Conservation (phyloP, 225 moss, liverwort and hornwort species). For the Bryoerythrophyllum caledonicum region DNA sequence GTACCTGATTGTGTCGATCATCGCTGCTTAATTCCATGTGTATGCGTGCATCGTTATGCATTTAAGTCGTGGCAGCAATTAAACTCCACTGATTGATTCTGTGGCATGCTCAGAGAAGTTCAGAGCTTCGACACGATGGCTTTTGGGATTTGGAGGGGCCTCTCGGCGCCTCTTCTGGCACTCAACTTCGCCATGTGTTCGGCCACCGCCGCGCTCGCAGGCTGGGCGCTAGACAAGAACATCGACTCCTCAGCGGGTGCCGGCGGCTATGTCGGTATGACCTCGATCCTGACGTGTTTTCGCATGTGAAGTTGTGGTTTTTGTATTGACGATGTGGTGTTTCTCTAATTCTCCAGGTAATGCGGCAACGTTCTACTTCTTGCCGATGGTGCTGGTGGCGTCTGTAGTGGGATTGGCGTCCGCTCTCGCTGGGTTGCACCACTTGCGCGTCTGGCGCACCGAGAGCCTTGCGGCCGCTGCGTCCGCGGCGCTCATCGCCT, state of each 20-base stretch:
- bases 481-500: constrained; percentile 44
- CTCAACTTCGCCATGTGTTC: constrained; percentile 51
- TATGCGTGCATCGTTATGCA: too few relatives aligned
- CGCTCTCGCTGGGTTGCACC: constrained; percentile 48
- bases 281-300: neutral
- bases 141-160: constrained; percentile 40
- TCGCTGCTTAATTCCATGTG: too few relatives aligned
- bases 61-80: too few relatives aligned
- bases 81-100: too few relatives aligned
- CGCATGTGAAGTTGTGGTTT: neutral
- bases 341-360: constrained; percentile 34
- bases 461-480: constrained; percentile 52
- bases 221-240: constrained; percentile 53
- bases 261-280: constrained; percentile 38
- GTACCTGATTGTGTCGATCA: too few relatives aligned
- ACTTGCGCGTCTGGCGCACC: constrained; percentile 51
- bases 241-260: constrained; percentile 43
- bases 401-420: constrained; percentile 55
- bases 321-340: neutral
- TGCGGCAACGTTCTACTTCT: constrained; percentile 53
- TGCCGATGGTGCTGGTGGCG: constrained; percentile 57
- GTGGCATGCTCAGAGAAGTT: too few relatives aligned
- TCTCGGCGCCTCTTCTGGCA: constrained; percentile 42
- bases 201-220: constrained; percentile 40
- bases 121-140: constrained; percentile 23